Evolutionary conservation across 345 rosid genomes (phyloP), one percentile per base, ranked within the genome.

Genomic region (Brassica carinata): DNA sequence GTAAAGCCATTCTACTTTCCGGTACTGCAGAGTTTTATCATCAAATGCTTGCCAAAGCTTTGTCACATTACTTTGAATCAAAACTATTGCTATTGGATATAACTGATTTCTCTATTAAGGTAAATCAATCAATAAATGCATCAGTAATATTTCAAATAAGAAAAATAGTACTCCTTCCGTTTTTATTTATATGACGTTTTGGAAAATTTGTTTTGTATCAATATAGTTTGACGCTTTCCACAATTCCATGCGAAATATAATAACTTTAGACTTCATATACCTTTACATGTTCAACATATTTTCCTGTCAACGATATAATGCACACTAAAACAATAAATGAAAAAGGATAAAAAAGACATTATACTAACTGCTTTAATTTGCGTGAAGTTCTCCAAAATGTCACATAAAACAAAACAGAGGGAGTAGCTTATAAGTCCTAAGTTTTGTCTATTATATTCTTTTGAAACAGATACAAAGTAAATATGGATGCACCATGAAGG

Each of bases 31-130:
- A 96, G 27, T 89, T 88, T 59, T 96, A 94, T 85, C 95, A 89
- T 71, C 99, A 96, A 90, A 87, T 79, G 93, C 97, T 94, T 66
- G 97, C 97, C 77, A 94, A 90, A 86, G 99, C 98, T 74, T 85
- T 93, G 73, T 89, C 99, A 8, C 92, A 91, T 79, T 74, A 78
- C 86, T 92, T 88, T 61, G 92, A 91, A 75, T 91, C 99, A 26
- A 93, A 92, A 88, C 81, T 96, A 75, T 84, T 96, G 75, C 59
- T 96, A 62, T 80, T 96, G 82, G 99, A 96, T 86, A 58, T 94
- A 15, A 77, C 80, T 17, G 94, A 94, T 43, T 92, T 96, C 79
- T 94, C 98, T 45, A 48, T 91, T 1, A 96, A 92, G 97, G 99
- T 93, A 72, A 72, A 33, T 9, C 19, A 69, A 9, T 53, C 8